phyloP scores from a whole-genome alignment of 345 rosid species.

The Diplotaxis tenuifolia region DNA sequence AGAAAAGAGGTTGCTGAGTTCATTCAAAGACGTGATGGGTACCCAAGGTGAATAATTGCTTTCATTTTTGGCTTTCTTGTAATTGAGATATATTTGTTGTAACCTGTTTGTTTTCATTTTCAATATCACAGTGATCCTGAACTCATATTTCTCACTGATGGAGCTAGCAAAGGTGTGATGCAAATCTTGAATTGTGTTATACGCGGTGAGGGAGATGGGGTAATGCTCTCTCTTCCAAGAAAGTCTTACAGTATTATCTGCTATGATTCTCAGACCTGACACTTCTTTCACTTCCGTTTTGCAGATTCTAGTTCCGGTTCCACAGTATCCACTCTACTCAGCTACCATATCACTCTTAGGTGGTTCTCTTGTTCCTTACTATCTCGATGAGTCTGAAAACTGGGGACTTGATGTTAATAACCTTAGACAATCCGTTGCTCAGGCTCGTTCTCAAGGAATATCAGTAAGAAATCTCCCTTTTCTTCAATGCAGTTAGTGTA shows the following conservation, averaged over 20 bases:
- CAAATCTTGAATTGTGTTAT: constrained; percentile 85
- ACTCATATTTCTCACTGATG: constrained; percentile 92
- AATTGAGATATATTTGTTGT: neutral
- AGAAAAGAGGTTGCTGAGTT: constrained; percentile 95
- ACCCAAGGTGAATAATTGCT: constrained; percentile 71
- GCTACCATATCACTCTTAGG: constrained; percentile 86
- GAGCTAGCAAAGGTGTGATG: constrained; percentile 99
- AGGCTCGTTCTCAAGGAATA: constrained; percentile 82
- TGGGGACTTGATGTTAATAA: constrained; percentile 94
- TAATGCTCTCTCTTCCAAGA: constrained; percentile 37
- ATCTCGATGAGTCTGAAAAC: constrained; percentile 87
- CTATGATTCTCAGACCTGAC: neutral
- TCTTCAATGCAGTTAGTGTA: neutral
- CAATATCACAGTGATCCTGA: constrained; percentile 75
- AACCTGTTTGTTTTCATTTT: constrained; percentile 28
- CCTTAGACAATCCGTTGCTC: constrained; percentile 69
- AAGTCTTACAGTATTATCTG: constrained; percentile 5
- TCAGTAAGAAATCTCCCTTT: constrained; percentile 52
- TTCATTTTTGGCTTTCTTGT: neutral
- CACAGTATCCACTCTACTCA: constrained; percentile 98
- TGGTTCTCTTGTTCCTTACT: constrained; percentile 94
- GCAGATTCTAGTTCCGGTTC: constrained; percentile 94
- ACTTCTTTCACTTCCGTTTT: neutral
- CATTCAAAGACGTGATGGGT: constrained; percentile 90
- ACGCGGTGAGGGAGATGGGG: constrained; percentile 88